Base-by-base conservation (phyloP, 208 protist genomes). In the Trypanosoma avium region DNA sequence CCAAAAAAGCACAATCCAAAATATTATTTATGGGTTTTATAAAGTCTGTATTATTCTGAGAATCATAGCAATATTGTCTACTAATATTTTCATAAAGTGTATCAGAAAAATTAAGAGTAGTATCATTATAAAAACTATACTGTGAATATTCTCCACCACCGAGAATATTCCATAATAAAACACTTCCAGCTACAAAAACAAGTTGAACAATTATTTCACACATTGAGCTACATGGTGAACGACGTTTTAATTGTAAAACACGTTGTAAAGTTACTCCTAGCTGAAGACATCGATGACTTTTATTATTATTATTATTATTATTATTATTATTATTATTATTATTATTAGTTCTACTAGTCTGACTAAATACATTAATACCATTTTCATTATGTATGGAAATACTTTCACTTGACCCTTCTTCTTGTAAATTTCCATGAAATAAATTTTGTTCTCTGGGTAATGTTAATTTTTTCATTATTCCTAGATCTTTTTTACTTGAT, bases 131-230 rank as follows among this genome's bases (percentile, higher is more conserved):
- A 69, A 77, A 87, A 17, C 75, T 22, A 45, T 29, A 13, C 0
- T 50, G 60, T 0, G 52, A 15, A 40, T 50, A 36, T 75, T 30
- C 6, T 29, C n/a, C 60, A 17, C 19, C 21, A 8, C 56, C 67
- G 40, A 86, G 70, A 60, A 82, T 66, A 19, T 63, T 61, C 84
- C 84, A 87, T n/a, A 90, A 33, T 10, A 76, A 42, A 33, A 90
- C 79, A 24, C 72, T 71, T 33, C 79, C 77, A 17, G 73, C 36
- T 22, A 83, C 61, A 40, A 90, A 85, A 42, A 91, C 52, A 56
- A 88, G 76, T 13, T 81, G 84, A 22, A 88, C 77, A 47, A 91
- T 47, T n/a, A 91, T 58, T 69, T 87, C 84, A 54, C 63, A 84
- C n/a, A 74, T 49, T 22, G 68, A 61, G 24, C 60, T 21, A 45